Evolutionary conservation across 169 alveolate genomes (phyloP).

Genomic region (Cryptosporidium sp.): DNA sequence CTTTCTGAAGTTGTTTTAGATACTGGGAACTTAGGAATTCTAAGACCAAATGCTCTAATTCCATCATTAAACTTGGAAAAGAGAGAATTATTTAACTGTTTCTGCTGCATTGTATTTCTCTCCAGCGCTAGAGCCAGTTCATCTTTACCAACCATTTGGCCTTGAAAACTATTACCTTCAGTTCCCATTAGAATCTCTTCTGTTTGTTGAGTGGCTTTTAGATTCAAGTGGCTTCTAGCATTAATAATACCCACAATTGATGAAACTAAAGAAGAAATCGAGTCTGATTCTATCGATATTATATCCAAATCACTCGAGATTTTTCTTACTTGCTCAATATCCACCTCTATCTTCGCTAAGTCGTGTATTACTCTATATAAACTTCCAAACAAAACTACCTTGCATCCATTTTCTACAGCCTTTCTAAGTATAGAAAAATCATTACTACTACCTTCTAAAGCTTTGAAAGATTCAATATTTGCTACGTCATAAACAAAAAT

Average conservation of each 20-base stretch:
- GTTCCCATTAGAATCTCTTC: neutral
- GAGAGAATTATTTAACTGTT: constrained; percentile 27
- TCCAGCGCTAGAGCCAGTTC: neutral
- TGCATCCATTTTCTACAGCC: constrained; percentile 43
- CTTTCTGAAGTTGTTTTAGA: neutral
- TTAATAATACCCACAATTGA: constrained; percentile 65
- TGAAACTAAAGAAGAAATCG: constrained; percentile 16
- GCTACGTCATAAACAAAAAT: constrained; percentile 56
- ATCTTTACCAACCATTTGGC: neutral
- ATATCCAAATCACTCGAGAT: constrained; percentile 46
- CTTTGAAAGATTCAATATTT: constrained; percentile 11
- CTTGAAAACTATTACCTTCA: neutral
- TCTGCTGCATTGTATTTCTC: constrained; percentile 2
- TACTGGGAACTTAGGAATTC: constrained; percentile 36
- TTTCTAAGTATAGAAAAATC: neutral
- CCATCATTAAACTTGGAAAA: constrained; percentile 71
- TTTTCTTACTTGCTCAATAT: constrained; percentile 40
- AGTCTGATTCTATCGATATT: constrained; percentile 54
- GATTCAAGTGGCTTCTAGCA: constrained; percentile 12
- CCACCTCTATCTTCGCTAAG: constrained; percentile 17
- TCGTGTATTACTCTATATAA: constrained; percentile 33
- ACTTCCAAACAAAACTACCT: constrained; percentile 60
- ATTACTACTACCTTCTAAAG: neutral
- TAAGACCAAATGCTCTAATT: constrained; percentile 56
- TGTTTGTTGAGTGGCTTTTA: neutral